Conservation (phyloP, 1,139 yeast genomes). For the Lodderomyces orthopsilosis region DNA sequence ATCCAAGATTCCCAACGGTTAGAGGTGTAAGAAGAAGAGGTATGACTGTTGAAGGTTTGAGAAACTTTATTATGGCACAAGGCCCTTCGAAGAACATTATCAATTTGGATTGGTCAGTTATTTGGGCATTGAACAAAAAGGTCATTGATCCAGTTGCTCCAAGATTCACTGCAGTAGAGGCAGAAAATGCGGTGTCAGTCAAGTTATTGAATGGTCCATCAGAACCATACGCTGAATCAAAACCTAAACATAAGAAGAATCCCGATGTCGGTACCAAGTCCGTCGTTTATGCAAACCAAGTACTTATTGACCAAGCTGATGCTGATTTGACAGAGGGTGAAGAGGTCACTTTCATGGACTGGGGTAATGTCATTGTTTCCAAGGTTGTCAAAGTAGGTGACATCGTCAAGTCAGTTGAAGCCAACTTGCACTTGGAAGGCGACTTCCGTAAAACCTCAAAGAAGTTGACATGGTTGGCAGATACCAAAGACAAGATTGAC, state of each 20-base stretch:
- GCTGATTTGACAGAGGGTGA: constrained; percentile 73
- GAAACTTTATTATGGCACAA: constrained; percentile 88
- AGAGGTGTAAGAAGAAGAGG: constrained; percentile 99
- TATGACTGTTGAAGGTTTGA: constrained; percentile 96
- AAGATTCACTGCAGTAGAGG: constrained; percentile 79
- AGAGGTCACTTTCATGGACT: constrained; percentile 96
- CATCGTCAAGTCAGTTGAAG: constrained; percentile 62
- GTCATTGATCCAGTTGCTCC: constrained; percentile 95
- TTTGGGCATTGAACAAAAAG: constrained; percentile 97
- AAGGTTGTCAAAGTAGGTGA: constrained; percentile 64
- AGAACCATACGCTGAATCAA: constrained; percentile 59
- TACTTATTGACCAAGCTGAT: constrained; percentile 86
- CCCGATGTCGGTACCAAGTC: constrained; percentile 85
- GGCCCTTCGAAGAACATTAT: constrained; percentile 97
- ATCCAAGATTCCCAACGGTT: constrained; percentile 98
- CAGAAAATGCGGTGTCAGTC: constrained; percentile 60
- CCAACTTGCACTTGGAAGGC: constrained; percentile 87
- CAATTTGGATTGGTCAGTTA: constrained; percentile 93
- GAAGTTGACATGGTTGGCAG: constrained; percentile 94
- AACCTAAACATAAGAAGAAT: constrained; percentile 95
- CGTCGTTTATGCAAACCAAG: constrained; percentile 62
- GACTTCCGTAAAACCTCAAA: constrained; percentile 96
- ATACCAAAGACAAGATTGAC: constrained; percentile 64
- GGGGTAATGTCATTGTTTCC: constrained; percentile 92
- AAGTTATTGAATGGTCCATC: constrained; percentile 71